Percentiles rank a stretch among this genome's conserved stretches.
Conservation (phyloP, 2,329 filamentous ascomycete species). For the Parasarocladium wereldwijsianum region DNA sequence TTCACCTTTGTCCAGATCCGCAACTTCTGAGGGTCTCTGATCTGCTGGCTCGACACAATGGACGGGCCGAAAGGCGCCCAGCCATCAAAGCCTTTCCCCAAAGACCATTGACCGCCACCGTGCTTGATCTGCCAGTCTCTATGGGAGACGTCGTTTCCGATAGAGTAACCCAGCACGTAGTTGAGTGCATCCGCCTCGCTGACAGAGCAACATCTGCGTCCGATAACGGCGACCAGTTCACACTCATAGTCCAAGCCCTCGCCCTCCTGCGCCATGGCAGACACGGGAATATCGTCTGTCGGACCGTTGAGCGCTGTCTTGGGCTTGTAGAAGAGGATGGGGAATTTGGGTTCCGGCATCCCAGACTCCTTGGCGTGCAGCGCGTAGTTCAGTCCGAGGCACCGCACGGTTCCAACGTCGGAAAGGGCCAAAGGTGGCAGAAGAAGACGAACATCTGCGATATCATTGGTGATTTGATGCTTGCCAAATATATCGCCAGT, state of each 20-base stretch:
- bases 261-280: constrained; percentile 47
- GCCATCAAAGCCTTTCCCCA: constrained; percentile 62
- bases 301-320: constrained; percentile 50
- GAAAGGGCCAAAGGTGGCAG: constrained; percentile 47
- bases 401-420: constrained; percentile 52
- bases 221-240: constrained; percentile 61
- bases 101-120: constrained; percentile 54
- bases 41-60: constrained; percentile 43
- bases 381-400: constrained; percentile 57
- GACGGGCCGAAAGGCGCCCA: constrained; percentile 63
- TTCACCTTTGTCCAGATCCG: constrained; percentile 45
- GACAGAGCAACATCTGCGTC: constrained; percentile 50
- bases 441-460: constrained; percentile 40
- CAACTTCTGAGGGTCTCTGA: constrained; percentile 41
- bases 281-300: constrained; percentile 50
- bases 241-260: constrained; percentile 67
- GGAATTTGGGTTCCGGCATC: constrained; percentile 54
- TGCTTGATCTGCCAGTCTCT: constrained; percentile 60
- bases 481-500: constrained; percentile 51
- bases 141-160: constrained; percentile 70
- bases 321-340: constrained; percentile 54
- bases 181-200: constrained; percentile 50
- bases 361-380: constrained; percentile 57
- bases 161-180: constrained; percentile 59
- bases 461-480: constrained; percentile 47